These are phyloP conservation scores for Moniliophthora roreri DNA, from an alignment of 1,284 basidiomycete genomes.

Conservation along the genomic window DNA sequence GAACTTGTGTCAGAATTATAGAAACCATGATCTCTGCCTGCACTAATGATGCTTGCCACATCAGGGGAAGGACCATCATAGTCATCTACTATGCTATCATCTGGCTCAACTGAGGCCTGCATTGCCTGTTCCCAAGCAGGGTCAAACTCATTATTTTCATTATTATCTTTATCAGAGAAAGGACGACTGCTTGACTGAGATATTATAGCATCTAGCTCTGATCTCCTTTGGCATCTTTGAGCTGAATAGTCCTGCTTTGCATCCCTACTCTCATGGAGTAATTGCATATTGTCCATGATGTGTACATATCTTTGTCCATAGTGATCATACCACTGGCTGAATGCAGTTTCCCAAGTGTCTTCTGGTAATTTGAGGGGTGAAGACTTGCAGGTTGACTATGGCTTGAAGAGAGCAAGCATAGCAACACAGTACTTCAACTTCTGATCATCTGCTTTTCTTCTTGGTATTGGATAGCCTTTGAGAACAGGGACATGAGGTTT, in stretches of 20 bases:
- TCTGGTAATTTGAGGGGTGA: no score
- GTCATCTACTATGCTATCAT: neutral
- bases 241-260: conserved; percentile 15
- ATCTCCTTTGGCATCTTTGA: conserved; percentile 7
- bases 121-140: conserved; percentile 18
- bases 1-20: no score
- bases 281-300: conserved; percentile 16
- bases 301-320: no score
- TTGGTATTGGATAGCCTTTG: conserved; percentile 16
- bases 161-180: no score
- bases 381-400: no score
- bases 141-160: conserved; percentile 11
- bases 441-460: conserved; percentile 10
- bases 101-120: conserved; percentile 8
- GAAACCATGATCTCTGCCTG: no score
- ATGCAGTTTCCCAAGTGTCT: no score
- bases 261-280: conserved; percentile 10
- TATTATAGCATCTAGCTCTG: conserved; percentile 7
- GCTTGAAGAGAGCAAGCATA: conserved; percentile 16
- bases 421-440: conserved; percentile 8
- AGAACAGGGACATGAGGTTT: conserved; percentile 14
- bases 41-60: no score
- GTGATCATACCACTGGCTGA: no score
- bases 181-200: no score
- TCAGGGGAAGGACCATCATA: no score